Evolutionary conservation across 208 protist genomes (phyloP).

Genomic region (Leishmania tarentolae): DNA sequence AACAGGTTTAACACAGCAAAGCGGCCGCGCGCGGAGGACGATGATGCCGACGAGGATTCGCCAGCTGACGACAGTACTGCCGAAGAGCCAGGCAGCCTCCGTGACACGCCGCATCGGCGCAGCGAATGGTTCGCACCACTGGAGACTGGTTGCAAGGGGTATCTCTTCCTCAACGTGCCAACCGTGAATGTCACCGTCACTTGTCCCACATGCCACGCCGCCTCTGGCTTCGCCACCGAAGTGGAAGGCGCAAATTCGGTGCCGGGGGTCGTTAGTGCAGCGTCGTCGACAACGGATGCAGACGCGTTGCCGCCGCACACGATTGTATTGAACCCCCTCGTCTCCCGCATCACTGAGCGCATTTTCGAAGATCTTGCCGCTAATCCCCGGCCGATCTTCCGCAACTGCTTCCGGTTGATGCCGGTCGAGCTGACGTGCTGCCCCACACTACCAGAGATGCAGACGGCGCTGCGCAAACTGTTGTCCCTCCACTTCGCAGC

Average conservation of each 20-base stretch:
- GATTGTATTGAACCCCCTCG: constrained; percentile 78
- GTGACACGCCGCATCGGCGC: constrained; percentile 21
- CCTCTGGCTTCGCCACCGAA: neutral
- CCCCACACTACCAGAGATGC: constrained; percentile 78
- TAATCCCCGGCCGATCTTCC: constrained; percentile 65
- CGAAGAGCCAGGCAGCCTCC: constrained; percentile 1
- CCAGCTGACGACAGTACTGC: constrained; percentile 20
- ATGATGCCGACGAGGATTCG: constrained; percentile 7
- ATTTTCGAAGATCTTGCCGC: constrained; percentile 67
- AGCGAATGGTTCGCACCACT: constrained; percentile 52
- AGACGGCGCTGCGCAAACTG: constrained; percentile 49
- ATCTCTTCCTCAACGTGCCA: constrained; percentile 66
- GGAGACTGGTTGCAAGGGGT: constrained; percentile 71
- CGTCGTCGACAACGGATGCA: neutral
- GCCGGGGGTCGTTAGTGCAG: too few relatives aligned
- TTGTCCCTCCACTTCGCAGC: constrained; percentile 58
- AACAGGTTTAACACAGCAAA: constrained; percentile 31
- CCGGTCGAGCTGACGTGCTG: constrained; percentile 86
- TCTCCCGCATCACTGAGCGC: constrained; percentile 70
- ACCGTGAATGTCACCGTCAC: constrained; percentile 28
- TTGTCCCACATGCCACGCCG: constrained; percentile 35
- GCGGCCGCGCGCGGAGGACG: constrained; percentile 8
- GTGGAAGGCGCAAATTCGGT: neutral
- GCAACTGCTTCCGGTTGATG: constrained; percentile 78
- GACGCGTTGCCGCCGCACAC: constrained; percentile 42